Evolutionary conservation across 2,329 filamentous ascomycete species (phyloP), one percentile per base, ranked within the genome.

Genomic region (Pseudogymnoascus sp.): DNA sequence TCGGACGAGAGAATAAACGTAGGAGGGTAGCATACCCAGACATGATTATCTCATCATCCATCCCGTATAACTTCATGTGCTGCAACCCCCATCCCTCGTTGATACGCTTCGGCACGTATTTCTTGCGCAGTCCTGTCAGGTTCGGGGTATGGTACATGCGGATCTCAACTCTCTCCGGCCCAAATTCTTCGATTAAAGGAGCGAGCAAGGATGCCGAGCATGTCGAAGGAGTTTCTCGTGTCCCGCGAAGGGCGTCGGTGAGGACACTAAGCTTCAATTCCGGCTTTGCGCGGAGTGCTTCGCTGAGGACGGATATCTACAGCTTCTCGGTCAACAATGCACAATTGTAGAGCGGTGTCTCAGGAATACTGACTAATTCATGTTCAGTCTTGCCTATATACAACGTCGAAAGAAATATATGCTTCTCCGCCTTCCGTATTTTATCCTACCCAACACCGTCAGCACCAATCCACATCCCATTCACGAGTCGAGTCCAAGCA

Each of bases 111-210:
- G 95, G 95, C 1, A 98, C 85, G 69, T 90, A 80, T 71, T 87
- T 87, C 77, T 98, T 98, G 61, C 88, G 85, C 64, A 96, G 70
- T 0, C 95, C 95, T 2, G 90, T 96, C 68, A 99, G 78, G 72
- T 99, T 99, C 0, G 95, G 95, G 0, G 95, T 99, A 76, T 99
- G 95, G 73, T 96, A 99, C 92, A 99, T 96, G 70, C 93, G 89
- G 67, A 99, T 86, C 72, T 97, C 92, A 43, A 99, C 92, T 39
- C 93, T 84, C 1, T 90, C 86, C 4, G 86, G 75, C 0, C 93
- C 93, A 76, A 97, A 96, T 70, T 96, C 91, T 6, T 82, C 78
- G 10, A 96, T 83, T n/a, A 99, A 79, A 0, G 92, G 89, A 5
- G 88, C 90, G 39, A 99, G 83, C 11, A 99, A 81, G 10, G 93